Conservation (phyloP, 169 alveolate genomes). For the Cryptosporidium ubiquitum region DNA sequence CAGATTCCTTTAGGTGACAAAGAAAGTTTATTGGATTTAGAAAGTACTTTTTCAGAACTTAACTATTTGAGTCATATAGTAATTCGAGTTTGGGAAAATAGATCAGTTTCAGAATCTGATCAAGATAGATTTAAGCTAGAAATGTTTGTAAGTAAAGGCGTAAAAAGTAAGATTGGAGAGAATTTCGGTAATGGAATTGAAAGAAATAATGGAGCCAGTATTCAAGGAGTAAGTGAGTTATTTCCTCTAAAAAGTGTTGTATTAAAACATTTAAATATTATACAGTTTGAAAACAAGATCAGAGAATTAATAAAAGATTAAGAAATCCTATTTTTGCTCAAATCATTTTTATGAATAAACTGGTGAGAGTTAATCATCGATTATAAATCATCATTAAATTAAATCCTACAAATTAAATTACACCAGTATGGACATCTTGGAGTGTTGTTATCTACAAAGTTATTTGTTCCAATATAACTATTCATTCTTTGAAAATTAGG, state of each 20-base stretch:
- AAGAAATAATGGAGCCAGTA: background rate
- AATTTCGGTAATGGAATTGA: background rate
- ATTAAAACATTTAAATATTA: background rate
- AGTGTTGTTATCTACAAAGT: conserved; percentile 3
- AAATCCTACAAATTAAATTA: conserved; percentile 17
- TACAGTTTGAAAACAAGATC: conserved; percentile 19
- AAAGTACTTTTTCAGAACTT: conserved; percentile 79
- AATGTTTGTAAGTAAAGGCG: conserved; percentile 86
- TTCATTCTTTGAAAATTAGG: background rate
- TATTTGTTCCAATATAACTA: background rate
- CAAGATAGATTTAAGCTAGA: conserved; percentile 80
- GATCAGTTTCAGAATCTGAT: conserved; percentile 39
- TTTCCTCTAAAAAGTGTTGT: conserved; percentile 7
- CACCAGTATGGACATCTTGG: conserved; percentile 62
- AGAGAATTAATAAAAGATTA: background rate
- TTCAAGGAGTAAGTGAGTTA: background rate
- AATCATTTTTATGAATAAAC: no score
- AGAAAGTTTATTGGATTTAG: conserved; percentile 76
- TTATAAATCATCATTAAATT: conserved; percentile 14
- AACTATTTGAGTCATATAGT: conserved; percentile 87
- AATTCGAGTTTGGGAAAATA: conserved; percentile 86
- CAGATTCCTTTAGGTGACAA: conserved; percentile 77
- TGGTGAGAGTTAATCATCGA: conserved; percentile 3
- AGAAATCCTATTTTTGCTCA: background rate
- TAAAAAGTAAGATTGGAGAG: conserved; percentile 80